Evolutionary conservation across 75 land plant genomes (phyloP), one percentile per base, ranked within the genome.

Genomic region (Ceratopteris richardii): DNA sequence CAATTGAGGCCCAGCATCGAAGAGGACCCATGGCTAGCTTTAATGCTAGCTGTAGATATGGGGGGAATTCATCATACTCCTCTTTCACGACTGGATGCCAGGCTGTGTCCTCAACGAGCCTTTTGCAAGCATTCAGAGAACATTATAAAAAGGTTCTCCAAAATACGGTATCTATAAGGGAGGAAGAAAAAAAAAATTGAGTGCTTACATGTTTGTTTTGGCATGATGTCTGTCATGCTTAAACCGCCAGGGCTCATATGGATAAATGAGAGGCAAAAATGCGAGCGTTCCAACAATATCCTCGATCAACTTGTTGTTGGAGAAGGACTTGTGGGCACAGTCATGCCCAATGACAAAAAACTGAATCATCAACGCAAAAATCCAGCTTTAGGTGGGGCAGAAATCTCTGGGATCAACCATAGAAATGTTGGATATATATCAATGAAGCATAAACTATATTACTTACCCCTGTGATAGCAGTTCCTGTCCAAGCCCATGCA

Each of bases 291-390:
- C 97, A 62, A 88, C 82, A 31, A 92, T 80, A 57, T 92, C 97
- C 60, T 92, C 86, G 50, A 88, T 52, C 52, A 92, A 53, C 51
- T 92, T 87, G 69, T 88, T 85, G 73, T 62, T 85, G 51, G 97
- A 82, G 62, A 92, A 92, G 26, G 97, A 82, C 59, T 81, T 92
- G 69, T 92, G 97, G 7, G 89, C 97, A 78, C 94, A 92, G 61
- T 92, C 97, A 77, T 92, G 97, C n/a, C 97, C 97, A 73, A 88
- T 88, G 44, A 92, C 94, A 78, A 88, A 92, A 63, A 92, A 88
- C 97, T 91, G 54, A 1, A 73, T 18, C 9, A 4, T 33, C 37
- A 33, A 9, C 37, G 9, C 37, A 33, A 4, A 33, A 3, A 33
- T 33, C 7, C 7, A 3, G 9, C 9, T 3, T 4, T 33, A 33